phyloP scores from a whole-genome alignment of 495 filamentous ascomycete species.

The Lepidopterella palustris region DNA sequence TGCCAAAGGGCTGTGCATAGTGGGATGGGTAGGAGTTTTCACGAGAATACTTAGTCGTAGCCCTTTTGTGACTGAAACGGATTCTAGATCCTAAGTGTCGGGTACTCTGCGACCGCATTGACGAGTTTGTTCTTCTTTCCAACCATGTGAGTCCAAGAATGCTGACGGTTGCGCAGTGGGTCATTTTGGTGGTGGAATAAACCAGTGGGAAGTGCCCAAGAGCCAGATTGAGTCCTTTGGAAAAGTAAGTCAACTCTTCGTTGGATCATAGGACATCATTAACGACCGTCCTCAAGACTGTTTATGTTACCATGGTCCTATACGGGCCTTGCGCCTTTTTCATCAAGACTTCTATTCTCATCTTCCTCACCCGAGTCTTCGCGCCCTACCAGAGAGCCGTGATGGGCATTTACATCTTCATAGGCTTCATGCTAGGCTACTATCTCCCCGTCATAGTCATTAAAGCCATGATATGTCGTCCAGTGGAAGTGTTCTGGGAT shows the following conservation, averaged over 20 bases:
- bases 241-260: slow-evolving; percentile 3
- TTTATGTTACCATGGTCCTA: slow-evolving; percentile 34
- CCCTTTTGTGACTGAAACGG: background rate
- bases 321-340: slow-evolving; percentile 47
- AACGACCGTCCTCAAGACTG: background rate
- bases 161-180: background rate
- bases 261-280: background rate
- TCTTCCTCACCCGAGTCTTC: slow-evolving; percentile 46
- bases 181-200: slow-evolving; percentile 19
- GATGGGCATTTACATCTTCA: slow-evolving; percentile 42
- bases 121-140: background rate
- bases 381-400: slow-evolving; percentile 39
- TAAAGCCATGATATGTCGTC: slow-evolving; percentile 40
- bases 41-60: background rate
- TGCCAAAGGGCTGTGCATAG: background rate
- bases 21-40: background rate
- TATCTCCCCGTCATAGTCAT: slow-evolving; percentile 36
- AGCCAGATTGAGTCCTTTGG: background rate
- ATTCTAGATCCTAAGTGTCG: background rate
- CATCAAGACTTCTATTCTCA: slow-evolving; percentile 44
- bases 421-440: slow-evolving; percentile 40
- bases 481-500: slow-evolving; percentile 36
- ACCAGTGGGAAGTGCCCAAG: slow-evolving; percentile 25
- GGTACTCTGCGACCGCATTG: background rate
- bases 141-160: background rate